Base-by-base conservation (phyloP, 176 grass and related monocot genomes). In the Zoysia japonica region DNA sequence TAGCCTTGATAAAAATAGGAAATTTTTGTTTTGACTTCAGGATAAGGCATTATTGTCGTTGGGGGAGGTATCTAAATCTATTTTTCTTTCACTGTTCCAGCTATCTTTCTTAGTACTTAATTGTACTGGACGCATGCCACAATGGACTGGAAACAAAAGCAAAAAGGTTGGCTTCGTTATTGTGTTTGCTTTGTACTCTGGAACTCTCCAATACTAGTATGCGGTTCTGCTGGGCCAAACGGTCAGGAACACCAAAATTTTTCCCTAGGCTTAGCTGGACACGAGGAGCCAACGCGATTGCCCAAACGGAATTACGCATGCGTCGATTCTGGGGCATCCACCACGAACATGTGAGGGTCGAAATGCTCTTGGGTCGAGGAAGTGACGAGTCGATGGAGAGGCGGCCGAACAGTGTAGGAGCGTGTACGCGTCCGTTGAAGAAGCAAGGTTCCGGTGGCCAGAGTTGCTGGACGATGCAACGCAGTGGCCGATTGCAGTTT, bases 341-440 rank as follows among this genome's bases (percentile, higher is more conserved):
- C 74, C 38, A 83, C 51, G 52, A 83, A 83, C 75, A 78, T 78
- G 68, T 88, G 60, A 37, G 86, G 68, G 5, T 88, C 80, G 7
- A 83, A 88, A 2, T 71, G 45, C n/a, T 68, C 75, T 57, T 77
- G 72, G 42, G 39, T 57, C 8, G 77, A 61, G 35, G 63, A 86
- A 60, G 70, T 11, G 2, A 28, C 28, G 28, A 75, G 9, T 13
- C 43, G 64, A 44, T 75, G n/a, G 17, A 37, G 38, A 49, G 48
- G 11, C 40, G 60, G 20, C 57, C 7, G 39, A 10, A 10, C 55
- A 46, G n/a, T 19, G 66, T 17, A 17, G 5, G 45, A 11, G 14
- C 20, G n/a, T 19, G 66, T 17, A 17, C 8, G 54, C 11, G 14
- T 40, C 35, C 65, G 16, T 9, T 0, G 67, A 65, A 13, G 83